A percentile compares a stretch with the other conserved stretches of the same genome.
phyloP scores from a whole-genome alignment of 495 filamentous ascomycete species.

The Annulohypoxylon bovei region DNA sequence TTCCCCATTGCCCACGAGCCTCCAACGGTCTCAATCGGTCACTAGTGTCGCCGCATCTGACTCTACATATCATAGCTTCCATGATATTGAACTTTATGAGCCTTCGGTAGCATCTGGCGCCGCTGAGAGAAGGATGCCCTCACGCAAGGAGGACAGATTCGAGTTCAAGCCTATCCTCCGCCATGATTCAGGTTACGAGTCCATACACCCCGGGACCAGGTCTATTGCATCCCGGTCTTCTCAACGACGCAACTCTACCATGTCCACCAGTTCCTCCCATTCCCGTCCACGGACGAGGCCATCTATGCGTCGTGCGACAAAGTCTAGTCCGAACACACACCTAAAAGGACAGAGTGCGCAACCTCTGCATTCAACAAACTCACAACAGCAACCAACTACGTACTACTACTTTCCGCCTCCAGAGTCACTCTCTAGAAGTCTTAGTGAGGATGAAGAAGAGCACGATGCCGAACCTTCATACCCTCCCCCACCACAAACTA shows the following conservation, averaged over 20 bases:
- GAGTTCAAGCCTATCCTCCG: constrained; percentile 52
- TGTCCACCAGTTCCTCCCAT: constrained; percentile 42
- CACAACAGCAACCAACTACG: constrained; percentile 48
- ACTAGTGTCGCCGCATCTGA: constrained; percentile 54
- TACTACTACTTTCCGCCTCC: constrained; percentile 61
- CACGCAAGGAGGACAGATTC: constrained; percentile 28
- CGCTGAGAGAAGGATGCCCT: constrained; percentile 10
- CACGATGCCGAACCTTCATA: constrained; percentile 37
- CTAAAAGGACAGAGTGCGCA: constrained; percentile 39
- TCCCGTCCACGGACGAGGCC: constrained; percentile 49
- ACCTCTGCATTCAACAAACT: constrained; percentile 39
- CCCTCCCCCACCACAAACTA: constrained; percentile 61
- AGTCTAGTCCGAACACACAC: constrained; percentile 45
- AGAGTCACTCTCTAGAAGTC: constrained; percentile 42
- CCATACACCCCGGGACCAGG: constrained; percentile 41
- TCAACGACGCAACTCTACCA: constrained; percentile 30
- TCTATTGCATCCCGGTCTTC: constrained; percentile 43
- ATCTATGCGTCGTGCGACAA: constrained; percentile 46
- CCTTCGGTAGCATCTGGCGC: constrained; percentile 24
- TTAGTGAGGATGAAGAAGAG: constrained; percentile 23
- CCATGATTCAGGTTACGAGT: constrained; percentile 63
- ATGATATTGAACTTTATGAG: constrained; percentile 54
- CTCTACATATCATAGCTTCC: constrained; percentile 60
- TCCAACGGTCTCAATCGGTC: constrained; percentile 52
- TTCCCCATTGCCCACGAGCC: constrained; percentile 34